Conservation (phyloP, 805 yeast species). For the Millerozyma acaciae region DNA sequence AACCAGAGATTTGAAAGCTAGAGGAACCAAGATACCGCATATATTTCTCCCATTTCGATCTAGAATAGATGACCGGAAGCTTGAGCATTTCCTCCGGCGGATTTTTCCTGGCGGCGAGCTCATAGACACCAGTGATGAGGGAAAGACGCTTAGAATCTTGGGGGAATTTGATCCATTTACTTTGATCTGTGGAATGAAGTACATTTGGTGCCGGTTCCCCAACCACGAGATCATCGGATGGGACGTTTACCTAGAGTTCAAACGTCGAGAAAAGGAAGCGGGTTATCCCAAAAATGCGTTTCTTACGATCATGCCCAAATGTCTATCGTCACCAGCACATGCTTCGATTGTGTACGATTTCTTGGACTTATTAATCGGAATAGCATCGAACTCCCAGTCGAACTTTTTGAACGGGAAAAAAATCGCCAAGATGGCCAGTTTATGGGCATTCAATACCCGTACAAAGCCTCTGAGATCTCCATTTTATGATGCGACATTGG, state of each 20-base stretch:
- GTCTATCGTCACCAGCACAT: constrained; percentile 79
- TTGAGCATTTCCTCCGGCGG: constrained; percentile 52
- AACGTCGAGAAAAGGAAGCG: constrained; percentile 57
- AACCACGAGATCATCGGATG: constrained; percentile 79
- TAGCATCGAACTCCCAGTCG: constrained; percentile 74
- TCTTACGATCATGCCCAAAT: constrained; percentile 76
- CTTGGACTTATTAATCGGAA: constrained; percentile 70
- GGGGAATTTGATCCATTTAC: constrained; percentile 59
- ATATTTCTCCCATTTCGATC: constrained; percentile 76
- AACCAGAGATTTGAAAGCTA: constrained; percentile 64
- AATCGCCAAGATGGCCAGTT: constrained; percentile 73
- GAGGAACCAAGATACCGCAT: constrained; percentile 72
- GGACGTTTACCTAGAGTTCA: constrained; percentile 74
- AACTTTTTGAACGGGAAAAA: constrained; percentile 79
- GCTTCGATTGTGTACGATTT: constrained; percentile 88
- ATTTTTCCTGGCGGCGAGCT: constrained; percentile 60
- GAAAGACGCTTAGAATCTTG: constrained; percentile 39
- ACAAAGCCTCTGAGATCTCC: constrained; percentile 25
- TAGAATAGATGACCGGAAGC: constrained; percentile 55
- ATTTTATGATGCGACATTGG: constrained; percentile 35
- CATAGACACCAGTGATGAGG: constrained; percentile 28
- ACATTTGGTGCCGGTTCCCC: constrained; percentile 83
- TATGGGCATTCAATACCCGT: constrained; percentile 76
- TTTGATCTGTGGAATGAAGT: constrained; percentile 69
- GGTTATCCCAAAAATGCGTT: constrained; percentile 72